Percentiles rank a stretch among this genome's conserved stretches.
Conservation (phyloP, 345 rosid species). For the Populus davidiana region DNA sequence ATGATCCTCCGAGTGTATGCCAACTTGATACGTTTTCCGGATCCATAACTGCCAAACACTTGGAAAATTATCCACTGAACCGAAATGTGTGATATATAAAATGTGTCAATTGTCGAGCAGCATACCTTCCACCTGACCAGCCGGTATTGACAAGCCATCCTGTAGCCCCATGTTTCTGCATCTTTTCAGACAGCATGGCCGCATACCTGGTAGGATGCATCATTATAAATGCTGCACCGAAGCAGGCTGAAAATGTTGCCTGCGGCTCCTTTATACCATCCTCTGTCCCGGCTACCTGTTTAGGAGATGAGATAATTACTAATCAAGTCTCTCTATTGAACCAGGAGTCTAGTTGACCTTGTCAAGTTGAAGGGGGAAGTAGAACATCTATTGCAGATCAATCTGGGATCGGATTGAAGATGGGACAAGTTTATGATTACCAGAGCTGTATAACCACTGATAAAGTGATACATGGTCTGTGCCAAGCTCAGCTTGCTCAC, state of each 20-base stretch:
- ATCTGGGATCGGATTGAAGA: neutral
- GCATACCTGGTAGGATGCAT: conserved; percentile 97
- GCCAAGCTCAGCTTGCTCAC: conserved; percentile 37
- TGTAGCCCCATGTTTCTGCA: conserved; percentile 92
- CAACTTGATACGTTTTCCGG: conserved; percentile 30
- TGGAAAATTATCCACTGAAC: neutral
- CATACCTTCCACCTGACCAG: conserved; percentile 97
- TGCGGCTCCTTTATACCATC: conserved; percentile 89
- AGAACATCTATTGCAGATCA: neutral
- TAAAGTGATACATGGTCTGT: conserved; percentile 36
- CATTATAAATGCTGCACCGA: conserved; percentile 97
- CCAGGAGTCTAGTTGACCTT: no score
- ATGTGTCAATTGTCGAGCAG: neutral
- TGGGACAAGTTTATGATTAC: conserved; percentile 10
- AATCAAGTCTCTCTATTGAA: no score
- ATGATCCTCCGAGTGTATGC: conserved; percentile 33
- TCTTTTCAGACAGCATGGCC: conserved; percentile 93
- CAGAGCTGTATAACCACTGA: conserved; percentile 38
- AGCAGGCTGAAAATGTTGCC: conserved; percentile 96
- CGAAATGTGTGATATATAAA: neutral
- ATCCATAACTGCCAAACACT: conserved; percentile 45
- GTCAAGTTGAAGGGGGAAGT: no score
- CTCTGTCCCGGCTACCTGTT: conserved; percentile 88
- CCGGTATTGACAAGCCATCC: conserved; percentile 98
- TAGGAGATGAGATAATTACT: no score